Base-by-base conservation (phyloP, 495 filamentous ascomycete species). In the Aspergillus egyptiacus region DNA sequence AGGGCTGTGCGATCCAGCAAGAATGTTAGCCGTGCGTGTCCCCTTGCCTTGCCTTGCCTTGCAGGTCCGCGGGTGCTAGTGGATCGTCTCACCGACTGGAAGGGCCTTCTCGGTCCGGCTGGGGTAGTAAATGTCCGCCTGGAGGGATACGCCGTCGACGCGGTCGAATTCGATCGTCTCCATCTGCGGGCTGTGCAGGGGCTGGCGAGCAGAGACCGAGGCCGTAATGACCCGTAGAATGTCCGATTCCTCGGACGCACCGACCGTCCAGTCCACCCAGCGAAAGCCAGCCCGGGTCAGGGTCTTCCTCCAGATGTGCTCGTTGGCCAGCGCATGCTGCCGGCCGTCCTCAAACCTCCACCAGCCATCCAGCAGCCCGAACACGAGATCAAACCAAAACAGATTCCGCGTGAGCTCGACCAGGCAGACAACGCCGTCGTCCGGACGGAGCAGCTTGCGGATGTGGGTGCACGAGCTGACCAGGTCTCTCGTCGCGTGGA, bases 281-380 rank as follows among this genome's bases (percentile, higher is more conserved):
- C 54, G 23, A 46, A 60, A 75, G 0, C 72, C 72, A 24, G 56
- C 61, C 20, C 36, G 11, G 3, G 43, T 53, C 35, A 75, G 23
- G 13, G 27, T 52, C 3, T 45, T 28, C n/a, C 70, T 50, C 72
- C 74, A 77, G 13, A 47, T 23, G 1, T 15, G 14, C 25, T 58
- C 59, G 24, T 25, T 9, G 0, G 58, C 58, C 2, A 70, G 41
- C 7, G 55, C 70, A 51, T 75, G 69, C 14, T 46, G 28, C 0
- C 73, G 66, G 6, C 68, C 75, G 39, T 76, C 75, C 14, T 72
- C 51, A 41, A 69, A 73, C 0, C 66, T 44, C 75, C 75, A 78
- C 72, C 73, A 77, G 5, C 73, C 75, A 19, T 77, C 73, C 2
- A 78, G 53, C 2, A 72, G 50, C 1, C 75, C 75, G 38, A 72